Evolutionary conservation across 345 rosid genomes (phyloP).

Genomic region (Jatropha curcas): DNA sequence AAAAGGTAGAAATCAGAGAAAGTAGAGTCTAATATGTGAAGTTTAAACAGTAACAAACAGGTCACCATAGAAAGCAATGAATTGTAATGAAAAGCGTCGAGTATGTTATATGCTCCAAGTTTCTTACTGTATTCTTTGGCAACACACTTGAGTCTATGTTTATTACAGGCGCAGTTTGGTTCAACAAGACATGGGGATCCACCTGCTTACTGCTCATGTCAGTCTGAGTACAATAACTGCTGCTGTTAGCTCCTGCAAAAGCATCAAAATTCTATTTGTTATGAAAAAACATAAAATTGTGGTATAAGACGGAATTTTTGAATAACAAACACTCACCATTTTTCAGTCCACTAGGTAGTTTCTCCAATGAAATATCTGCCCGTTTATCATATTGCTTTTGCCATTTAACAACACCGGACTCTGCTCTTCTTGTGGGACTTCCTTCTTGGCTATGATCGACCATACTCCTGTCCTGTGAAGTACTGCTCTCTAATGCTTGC

Average conservation of each 20-base stretch:
- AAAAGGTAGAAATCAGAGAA: background rate
- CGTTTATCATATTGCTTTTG: constrained; percentile 40
- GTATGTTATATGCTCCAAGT: background rate
- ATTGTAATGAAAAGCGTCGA: background rate
- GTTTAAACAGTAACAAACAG: background rate
- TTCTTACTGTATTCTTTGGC: constrained; percentile 40
- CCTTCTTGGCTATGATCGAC: constrained; percentile 33
- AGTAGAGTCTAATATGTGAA: background rate
- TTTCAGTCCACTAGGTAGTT: constrained; percentile 26
- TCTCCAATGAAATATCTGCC: constrained; percentile 35
- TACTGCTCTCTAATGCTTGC: constrained; percentile 25
- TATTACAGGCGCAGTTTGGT: constrained; percentile 31
- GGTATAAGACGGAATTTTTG: constrained; percentile 6
- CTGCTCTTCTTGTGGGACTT: constrained; percentile 32
- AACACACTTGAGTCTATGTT: constrained; percentile 31
- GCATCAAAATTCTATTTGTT: constrained; percentile 16
- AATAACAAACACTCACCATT: constrained; percentile 27
- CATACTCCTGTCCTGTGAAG: constrained; percentile 22
- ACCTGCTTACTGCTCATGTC: constrained; percentile 39
- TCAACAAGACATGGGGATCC: constrained; percentile 31
- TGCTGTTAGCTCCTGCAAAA: constrained; percentile 51
- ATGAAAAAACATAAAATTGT: constrained; percentile 7
- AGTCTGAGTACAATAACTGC: constrained; percentile 32
- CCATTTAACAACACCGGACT: constrained; percentile 34
- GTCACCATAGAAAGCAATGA: constrained; percentile 11